A percentile compares a stretch with the other conserved stretches of the same genome.
These are phyloP conservation scores for Phascolomyces articulosus DNA, from an alignment of 371 early-diverging fungal species.

Conservation along the genomic window DNA sequence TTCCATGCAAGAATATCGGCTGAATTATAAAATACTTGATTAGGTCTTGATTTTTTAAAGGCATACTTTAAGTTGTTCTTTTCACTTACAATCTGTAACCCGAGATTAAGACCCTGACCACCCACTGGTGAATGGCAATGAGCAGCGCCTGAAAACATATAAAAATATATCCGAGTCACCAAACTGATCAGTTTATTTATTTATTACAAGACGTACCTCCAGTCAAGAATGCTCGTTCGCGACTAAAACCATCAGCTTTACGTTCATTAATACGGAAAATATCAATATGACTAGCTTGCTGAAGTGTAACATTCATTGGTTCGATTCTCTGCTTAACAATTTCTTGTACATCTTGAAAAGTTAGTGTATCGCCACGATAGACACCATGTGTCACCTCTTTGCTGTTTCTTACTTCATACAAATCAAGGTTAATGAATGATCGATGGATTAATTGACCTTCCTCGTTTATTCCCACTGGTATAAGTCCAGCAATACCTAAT, in stretches of 20 bases:
- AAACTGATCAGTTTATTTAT: not conserved
- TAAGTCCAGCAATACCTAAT: no score
- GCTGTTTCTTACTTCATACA: no score
- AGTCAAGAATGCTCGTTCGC: slow-evolving; percentile 31
- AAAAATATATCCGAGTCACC: not conserved
- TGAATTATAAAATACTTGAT: not conserved
- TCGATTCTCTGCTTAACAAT: slow-evolving; percentile 1
- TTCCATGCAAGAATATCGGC: slow-evolving; percentile 50
- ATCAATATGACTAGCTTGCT: slow-evolving; percentile 15
- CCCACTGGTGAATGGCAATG: slow-evolving; percentile 47
- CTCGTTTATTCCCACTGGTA: no score
- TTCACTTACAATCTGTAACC: slow-evolving; percentile 39
- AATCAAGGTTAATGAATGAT: no score
- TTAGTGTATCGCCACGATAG: no score
- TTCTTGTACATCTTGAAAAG: slow-evolving; percentile 6
- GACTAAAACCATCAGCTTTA: slow-evolving; percentile 37
- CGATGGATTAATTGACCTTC: no score
- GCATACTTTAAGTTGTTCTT: no score
- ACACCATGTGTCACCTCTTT: not conserved
- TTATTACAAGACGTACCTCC: slow-evolving; percentile 25
- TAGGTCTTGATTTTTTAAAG: not conserved
- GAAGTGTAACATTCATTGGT: slow-evolving; percentile 9
- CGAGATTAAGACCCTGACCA: slow-evolving; percentile 44
- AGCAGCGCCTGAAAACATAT: slow-evolving; percentile 29
- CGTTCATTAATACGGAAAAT: slow-evolving; percentile 45